Evolutionary conservation across 768 basidiomycete species (phyloP), one percentile per base, ranked within the genome.

Genomic region (Serendipita sp.): DNA sequence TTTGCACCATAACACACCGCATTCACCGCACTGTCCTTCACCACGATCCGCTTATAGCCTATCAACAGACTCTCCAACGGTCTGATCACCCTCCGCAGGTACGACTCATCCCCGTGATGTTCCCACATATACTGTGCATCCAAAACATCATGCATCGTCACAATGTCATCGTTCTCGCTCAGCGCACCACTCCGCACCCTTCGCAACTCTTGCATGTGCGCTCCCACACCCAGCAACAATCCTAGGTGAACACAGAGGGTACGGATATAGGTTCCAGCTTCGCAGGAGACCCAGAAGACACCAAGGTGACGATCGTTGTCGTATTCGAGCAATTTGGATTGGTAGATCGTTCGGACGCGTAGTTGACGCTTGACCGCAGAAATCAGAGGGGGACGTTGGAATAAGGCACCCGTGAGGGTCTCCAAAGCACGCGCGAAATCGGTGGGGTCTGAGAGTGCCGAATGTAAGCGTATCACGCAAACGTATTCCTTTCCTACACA

Each of bases 141-240:
- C 75, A 99, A 76, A 30, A 99, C 95, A 72, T 99, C 96, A 75
- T 99, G 96, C 96, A 99, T 99, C 22, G 95, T 94, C 64, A 98
- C 96, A 69, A 97, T 92, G 68, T 93, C 93, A 71, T 98, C 95
- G 71, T 90, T 93, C 76, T 99, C 96, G 56, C 88, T 90, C 82
- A 97, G 86, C 56, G 94, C 95, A 69, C 96, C 96, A 71, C 87
- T 90, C 66, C 96, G 78, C 14, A 98, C 95, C 68, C 96, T 78
- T 68, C 96, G 81, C 64, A 99, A 80, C 73, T 99, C 96, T 75
- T 99, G 95, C 96, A 99, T 99, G 74, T 99, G 96, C n/a, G 94
- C 96, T 24, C 96, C 96, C 30, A 98, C 95, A 65, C 96, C 96
- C 41, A 97, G 78, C 43, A 99, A 65, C 60, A 99, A 79, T 64